Conservation (phyloP, 306 rosid species). For the Rosa rugosa region DNA sequence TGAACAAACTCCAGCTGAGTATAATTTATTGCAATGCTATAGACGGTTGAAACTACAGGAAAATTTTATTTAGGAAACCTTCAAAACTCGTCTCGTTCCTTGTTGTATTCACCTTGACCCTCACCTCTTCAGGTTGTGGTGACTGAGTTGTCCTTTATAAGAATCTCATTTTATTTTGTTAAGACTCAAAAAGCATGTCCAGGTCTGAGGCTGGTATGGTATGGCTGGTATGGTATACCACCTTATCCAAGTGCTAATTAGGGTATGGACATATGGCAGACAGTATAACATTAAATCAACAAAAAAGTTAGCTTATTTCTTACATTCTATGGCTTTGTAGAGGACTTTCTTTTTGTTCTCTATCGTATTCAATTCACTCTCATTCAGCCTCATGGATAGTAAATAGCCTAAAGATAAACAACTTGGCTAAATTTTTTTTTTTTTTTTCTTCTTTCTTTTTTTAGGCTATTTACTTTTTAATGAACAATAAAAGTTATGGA, state of each 20-base stretch:
- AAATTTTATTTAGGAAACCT: neutral
- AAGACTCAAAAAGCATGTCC: constrained; percentile 5
- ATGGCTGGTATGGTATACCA: neutral
- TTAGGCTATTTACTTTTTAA: neutral
- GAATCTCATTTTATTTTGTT: neutral
- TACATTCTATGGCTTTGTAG: neutral
- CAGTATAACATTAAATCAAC: neutral
- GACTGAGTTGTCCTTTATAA: neutral
- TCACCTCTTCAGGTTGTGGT: constrained; percentile 3
- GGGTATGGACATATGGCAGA: neutral
- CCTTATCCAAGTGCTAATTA: neutral
- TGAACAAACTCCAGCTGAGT: neutral
- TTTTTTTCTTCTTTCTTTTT: neutral
- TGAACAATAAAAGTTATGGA: neutral
- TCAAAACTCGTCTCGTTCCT: neutral
- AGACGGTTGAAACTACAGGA: constrained; percentile 4
- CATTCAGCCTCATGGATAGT: constrained; percentile 2
- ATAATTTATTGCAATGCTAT: neutral
- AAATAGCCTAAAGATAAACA: neutral
- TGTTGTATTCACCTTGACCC: constrained; percentile 9
- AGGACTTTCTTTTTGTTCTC: neutral
- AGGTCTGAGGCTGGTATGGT: neutral
- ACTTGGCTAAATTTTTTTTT: neutral
- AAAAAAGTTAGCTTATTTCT: neutral
- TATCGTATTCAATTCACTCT: neutral